These are phyloP conservation scores for Thielaviopsis musarum DNA, from an alignment of 2,329 filamentous ascomycete genomes.

Conservation along the genomic window DNA sequence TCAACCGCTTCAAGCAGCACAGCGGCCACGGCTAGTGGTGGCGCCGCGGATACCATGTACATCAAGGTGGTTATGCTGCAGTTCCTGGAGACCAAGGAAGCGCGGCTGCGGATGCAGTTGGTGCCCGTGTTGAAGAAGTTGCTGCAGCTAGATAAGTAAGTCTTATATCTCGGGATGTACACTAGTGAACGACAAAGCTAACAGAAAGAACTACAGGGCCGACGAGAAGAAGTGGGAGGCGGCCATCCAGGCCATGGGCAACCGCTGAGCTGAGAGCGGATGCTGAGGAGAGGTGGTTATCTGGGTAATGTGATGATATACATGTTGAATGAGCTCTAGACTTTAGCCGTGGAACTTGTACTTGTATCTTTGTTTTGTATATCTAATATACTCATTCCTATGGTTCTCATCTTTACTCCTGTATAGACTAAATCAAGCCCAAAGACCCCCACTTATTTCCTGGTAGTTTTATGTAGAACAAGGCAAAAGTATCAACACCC, in stretches of 20 bases:
- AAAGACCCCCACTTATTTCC: not conserved
- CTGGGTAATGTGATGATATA: not conserved
- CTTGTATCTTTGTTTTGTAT: not conserved
- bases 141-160: conserved; percentile 60
- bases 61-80: conserved; percentile 68
- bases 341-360: not conserved
- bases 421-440: too few species aligned
- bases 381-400: not conserved
- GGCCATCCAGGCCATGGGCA: conserved; percentile 16
- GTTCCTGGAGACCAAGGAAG: conserved; percentile 68
- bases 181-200: not conserved
- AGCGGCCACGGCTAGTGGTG: conserved; percentile 11
- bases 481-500: not conserved
- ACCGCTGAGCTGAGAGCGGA: not conserved
- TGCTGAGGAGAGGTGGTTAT: not conserved
- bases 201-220: conserved; percentile 12
- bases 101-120: conserved; percentile 56
- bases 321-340: too few species aligned
- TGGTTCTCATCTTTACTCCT: not conserved
- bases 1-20: conserved; percentile 21
- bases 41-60: conserved; percentile 40
- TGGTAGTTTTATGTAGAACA: not conserved
- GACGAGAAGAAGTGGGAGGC: conserved; percentile 17
- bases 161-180: conserved; percentile 12
- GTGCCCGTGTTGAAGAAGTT: conserved; percentile 64